These are phyloP conservation scores for Chamaecyparis obtusa DNA, from an alignment of 75 land plant species.

Conservation along the genomic window DNA sequence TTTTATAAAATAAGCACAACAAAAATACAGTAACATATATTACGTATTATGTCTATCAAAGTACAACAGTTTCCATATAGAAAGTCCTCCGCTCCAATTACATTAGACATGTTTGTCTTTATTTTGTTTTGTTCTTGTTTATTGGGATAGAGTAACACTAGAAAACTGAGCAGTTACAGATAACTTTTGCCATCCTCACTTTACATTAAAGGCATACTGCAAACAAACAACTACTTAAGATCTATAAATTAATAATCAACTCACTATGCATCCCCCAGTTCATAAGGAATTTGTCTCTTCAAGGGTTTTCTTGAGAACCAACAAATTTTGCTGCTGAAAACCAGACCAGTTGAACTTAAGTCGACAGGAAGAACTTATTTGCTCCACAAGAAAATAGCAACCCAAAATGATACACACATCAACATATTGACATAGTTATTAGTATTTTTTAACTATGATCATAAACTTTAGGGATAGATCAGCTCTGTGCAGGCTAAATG, in stretches of 20 bases:
- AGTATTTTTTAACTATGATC: background rate
- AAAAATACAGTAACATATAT: background rate
- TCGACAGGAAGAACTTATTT: background rate
- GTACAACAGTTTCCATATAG: background rate
- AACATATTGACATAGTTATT: background rate
- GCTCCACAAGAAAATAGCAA: background rate
- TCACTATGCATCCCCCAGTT: background rate
- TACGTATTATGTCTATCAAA: background rate
- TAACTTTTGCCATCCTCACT: background rate
- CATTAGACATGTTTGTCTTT: background rate
- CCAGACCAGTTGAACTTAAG: background rate
- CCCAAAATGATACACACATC: background rate
- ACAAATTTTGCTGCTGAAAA: background rate
- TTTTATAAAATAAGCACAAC: background rate
- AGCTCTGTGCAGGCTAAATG: background rate
- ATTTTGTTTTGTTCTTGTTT: background rate
- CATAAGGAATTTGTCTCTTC: background rate
- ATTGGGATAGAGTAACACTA: background rate
- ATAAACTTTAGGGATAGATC: background rate
- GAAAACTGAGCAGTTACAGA: background rate
- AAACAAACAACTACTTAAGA: background rate
- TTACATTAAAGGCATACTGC: background rate
- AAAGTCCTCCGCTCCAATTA: background rate
- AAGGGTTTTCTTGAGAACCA: background rate
- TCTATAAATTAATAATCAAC: background rate